These are phyloP conservation scores for Epichloe coenophiala DNA, from an alignment of 2,329 filamentous ascomycete species.

Conservation along the genomic window DNA sequence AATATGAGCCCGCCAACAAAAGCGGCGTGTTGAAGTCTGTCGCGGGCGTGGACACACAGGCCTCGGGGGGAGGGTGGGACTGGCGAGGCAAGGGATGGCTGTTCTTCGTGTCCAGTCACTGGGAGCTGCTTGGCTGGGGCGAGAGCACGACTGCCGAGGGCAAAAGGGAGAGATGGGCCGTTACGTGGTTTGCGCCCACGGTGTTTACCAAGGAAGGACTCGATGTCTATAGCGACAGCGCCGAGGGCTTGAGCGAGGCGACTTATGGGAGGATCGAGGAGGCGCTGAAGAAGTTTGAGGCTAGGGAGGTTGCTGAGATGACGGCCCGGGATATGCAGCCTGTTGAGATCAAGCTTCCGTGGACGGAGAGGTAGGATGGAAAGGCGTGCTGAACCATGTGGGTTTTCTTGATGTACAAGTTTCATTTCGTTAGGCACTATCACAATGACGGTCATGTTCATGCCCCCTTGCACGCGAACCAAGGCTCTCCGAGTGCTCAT, in stretches of 20 bases:
- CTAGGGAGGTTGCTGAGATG: constrained; percentile 40
- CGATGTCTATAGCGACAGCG: constrained; percentile 59
- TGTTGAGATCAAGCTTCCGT: constrained; percentile 39
- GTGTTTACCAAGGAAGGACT: constrained; percentile 72
- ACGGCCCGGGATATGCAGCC: constrained; percentile 34
- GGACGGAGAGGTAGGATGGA: constrained; percentile 20
- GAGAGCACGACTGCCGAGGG: constrained; percentile 29
- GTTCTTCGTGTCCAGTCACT: constrained; percentile 58
- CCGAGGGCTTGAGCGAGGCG: constrained; percentile 43
- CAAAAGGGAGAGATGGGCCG: constrained; percentile 50
- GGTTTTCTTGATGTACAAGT: neutral
- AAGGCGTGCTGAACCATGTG: neutral
- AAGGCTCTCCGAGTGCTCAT: constrained; percentile 7
- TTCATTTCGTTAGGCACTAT: neutral
- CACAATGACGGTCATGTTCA: constrained; percentile 3
- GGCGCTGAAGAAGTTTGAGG: constrained; percentile 31
- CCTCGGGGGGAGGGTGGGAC: constrained; percentile 37
- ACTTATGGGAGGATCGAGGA: constrained; percentile 43
- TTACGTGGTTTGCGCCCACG: constrained; percentile 76
- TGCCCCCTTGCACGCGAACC: constrained; percentile 9
- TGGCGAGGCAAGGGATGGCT: constrained; percentile 72
- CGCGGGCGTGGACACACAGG: constrained; percentile 46
- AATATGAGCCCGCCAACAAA: constrained; percentile 45
- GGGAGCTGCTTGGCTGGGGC: constrained; percentile 76
- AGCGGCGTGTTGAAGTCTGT: constrained; percentile 43